Conservation (phyloP, 2,329 filamentous ascomycete genomes). For the Monilinia polystroma region DNA sequence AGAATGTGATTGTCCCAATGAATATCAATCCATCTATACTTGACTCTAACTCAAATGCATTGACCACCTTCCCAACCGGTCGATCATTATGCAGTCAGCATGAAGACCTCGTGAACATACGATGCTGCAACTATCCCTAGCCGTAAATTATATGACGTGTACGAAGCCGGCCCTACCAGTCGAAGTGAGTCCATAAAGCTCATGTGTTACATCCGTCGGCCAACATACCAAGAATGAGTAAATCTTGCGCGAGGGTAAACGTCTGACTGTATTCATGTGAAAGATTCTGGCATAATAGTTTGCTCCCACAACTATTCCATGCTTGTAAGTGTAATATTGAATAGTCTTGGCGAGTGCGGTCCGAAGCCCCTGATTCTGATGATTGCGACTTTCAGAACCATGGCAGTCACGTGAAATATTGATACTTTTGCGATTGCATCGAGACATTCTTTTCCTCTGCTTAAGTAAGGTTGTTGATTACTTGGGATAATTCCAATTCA, state of each 20-base stretch:
- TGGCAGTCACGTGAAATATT: not conserved
- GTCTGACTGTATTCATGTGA: constrained; percentile 8
- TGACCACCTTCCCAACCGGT: constrained; percentile 23
- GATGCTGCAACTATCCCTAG: constrained; percentile 21
- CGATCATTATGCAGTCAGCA: constrained; percentile 23
- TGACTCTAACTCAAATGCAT: constrained; percentile 26
- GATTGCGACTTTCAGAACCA: not conserved
- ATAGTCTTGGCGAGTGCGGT: not conserved
- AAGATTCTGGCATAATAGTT: constrained; percentile 1
- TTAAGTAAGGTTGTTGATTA: not conserved
- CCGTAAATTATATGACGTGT: constrained; percentile 22
- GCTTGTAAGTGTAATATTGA: not conserved
- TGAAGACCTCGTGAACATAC: constrained; percentile 25
- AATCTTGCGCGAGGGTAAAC: constrained; percentile 1
- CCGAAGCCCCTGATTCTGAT: not conserved
- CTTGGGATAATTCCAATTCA: constrained; percentile 28
- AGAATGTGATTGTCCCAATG: constrained; percentile 21
- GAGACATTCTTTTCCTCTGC: not conserved
- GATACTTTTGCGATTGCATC: not conserved
- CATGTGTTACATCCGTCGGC: constrained; percentile 12
- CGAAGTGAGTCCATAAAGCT: constrained; percentile 9
- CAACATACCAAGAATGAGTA: not conserved
- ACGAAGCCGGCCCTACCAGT: not conserved
- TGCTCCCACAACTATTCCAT: not conserved
- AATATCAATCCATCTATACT: constrained; percentile 31